Evolutionary conservation across 805 yeast genomes (phyloP).

Genomic region (Ogataea naganishii): DNA sequence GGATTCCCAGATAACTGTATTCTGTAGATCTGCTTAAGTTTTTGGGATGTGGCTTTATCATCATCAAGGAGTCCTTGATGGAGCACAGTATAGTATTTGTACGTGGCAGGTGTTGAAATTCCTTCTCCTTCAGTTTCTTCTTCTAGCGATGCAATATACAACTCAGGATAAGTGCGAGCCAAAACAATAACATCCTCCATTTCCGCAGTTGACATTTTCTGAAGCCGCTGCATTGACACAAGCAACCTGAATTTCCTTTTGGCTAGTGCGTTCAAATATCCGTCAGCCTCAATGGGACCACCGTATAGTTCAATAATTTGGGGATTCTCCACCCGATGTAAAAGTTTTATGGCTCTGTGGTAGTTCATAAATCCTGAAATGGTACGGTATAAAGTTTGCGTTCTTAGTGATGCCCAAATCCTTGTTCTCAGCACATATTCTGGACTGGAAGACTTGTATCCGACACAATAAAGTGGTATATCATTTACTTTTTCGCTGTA

Average conservation of each 20-base stretch:
- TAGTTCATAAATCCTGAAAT: constrained; percentile 81
- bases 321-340: constrained; percentile 60
- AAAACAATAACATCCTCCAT: constrained; percentile 57
- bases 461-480: constrained; percentile 62
- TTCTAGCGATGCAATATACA: constrained; percentile 47
- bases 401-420: constrained; percentile 79
- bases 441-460: constrained; percentile 60
- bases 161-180: constrained; percentile 64
- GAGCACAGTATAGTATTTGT: constrained; percentile 53
- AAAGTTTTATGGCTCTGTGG: constrained; percentile 58
- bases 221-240: constrained; percentile 82
- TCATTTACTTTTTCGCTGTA: constrained; percentile 42
- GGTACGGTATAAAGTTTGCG: constrained; percentile 79
- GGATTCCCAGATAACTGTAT: constrained; percentile 89
- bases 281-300: constrained; percentile 37
- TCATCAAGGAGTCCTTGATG: constrained; percentile 51
- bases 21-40: constrained; percentile 40
- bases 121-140: constrained; percentile 35
- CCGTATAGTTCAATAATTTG: constrained; percentile 35
- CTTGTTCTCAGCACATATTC: constrained; percentile 64
- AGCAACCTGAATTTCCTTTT: constrained; percentile 71
- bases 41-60: constrained; percentile 41
- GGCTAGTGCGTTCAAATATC: constrained; percentile 66
- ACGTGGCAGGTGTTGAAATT: constrained; percentile 23
- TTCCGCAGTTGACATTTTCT: constrained; percentile 58